These are phyloP conservation scores for Neonectria punicea DNA, from an alignment of 2,329 filamentous ascomycete species.

Conservation along the genomic window DNA sequence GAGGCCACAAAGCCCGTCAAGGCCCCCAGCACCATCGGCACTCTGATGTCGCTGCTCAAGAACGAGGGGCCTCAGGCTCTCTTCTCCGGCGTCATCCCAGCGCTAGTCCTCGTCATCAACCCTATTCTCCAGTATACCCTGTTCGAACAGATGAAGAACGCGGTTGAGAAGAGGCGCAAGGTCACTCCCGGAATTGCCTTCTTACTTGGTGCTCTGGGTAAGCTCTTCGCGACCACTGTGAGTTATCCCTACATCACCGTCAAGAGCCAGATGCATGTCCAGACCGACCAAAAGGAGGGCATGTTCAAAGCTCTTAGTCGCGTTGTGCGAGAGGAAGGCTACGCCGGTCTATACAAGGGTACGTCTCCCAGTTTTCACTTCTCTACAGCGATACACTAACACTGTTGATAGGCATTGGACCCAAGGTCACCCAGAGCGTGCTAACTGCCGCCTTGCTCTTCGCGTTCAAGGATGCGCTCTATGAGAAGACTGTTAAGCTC, in stretches of 20 bases:
- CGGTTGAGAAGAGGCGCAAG: constrained; percentile 76
- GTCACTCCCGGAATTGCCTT: constrained; percentile 91
- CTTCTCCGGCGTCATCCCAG: constrained; percentile 92
- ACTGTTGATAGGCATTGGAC: constrained; percentile 77
- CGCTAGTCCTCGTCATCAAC: constrained; percentile 94
- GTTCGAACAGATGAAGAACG: constrained; percentile 97
- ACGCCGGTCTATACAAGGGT: constrained; percentile 92
- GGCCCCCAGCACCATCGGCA: constrained; percentile 79
- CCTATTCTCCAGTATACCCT: constrained; percentile 98
- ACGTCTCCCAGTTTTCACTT: constrained; percentile 45
- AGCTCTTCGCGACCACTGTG: constrained; percentile 91
- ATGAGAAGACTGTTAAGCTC: constrained; percentile 80
- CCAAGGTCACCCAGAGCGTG: constrained; percentile 97
- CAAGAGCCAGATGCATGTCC: constrained; percentile 97
- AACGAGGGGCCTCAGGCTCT: constrained; percentile 87
- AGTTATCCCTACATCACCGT: constrained; percentile 99
- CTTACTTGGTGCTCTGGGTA: constrained; percentile 89
- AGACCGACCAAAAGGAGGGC: constrained; percentile 81
- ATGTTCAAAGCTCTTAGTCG: constrained; percentile 81
- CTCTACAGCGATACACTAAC: constrained; percentile 17
- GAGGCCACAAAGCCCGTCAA: constrained; percentile 53
- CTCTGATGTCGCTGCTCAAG: constrained; percentile 80
- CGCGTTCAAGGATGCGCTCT: constrained; percentile 97
- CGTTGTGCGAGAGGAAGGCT: constrained; percentile 91
- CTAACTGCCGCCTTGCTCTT: constrained; percentile 96